phyloP scores from a whole-genome alignment of 768 basidiomycete species.

The Tephrocybe sp. region DNA sequence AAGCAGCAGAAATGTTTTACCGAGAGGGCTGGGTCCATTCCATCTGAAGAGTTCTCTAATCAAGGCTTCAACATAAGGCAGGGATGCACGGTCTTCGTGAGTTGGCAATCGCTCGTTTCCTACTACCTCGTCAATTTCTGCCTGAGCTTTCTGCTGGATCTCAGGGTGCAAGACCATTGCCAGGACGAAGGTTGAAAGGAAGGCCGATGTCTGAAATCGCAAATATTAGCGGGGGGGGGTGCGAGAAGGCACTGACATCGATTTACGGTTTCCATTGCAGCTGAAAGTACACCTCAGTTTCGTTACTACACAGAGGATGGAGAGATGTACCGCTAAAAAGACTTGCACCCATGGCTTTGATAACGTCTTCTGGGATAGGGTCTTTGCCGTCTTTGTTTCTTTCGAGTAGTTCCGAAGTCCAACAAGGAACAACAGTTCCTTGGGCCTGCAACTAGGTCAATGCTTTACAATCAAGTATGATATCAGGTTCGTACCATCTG shows the following conservation, averaged over 20 bases:
- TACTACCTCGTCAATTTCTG: constrained; percentile 21
- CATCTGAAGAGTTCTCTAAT: constrained; percentile 8
- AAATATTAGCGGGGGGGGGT: not conserved
- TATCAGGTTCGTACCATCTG: not conserved
- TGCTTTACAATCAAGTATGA: not conserved
- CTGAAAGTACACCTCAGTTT: not conserved
- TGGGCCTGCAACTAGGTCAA: not conserved
- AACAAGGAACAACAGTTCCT: not conserved
- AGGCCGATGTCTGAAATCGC: constrained; percentile 1
- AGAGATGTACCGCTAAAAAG: not conserved
- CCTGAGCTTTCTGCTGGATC: constrained; percentile 19
- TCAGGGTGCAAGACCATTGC: constrained; percentile 24
- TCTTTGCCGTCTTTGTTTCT: not conserved
- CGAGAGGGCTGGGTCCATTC: constrained; percentile 1
- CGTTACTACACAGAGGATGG: not conserved
- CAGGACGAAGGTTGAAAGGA: constrained; percentile 10
- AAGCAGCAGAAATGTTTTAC: not conserved
- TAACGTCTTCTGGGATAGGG: not conserved
- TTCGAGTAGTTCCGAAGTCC: not conserved
- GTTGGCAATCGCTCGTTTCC: constrained; percentile 14
- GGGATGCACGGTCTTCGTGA: constrained; percentile 13
- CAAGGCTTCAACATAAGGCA: constrained; percentile 21
- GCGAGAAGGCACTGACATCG: not conserved
- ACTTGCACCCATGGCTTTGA: not conserved
- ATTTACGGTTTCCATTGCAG: not conserved